Conservation (phyloP, 1,284 basidiomycete species). For the Somion occarium region DNA sequence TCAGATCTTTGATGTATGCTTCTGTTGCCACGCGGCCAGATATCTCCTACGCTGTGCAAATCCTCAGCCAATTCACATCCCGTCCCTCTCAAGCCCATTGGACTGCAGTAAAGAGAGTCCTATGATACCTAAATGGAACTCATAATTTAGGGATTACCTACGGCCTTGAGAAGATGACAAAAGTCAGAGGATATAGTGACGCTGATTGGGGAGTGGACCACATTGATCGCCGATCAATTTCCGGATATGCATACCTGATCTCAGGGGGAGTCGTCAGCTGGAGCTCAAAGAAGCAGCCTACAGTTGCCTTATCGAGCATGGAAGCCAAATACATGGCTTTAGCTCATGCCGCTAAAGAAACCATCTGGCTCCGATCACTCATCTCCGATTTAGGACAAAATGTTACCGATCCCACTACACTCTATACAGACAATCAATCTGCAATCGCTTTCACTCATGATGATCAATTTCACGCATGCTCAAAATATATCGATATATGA, state of each 20-base stretch:
- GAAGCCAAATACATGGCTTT: slow-evolving; percentile 26
- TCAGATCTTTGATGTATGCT: slow-evolving; percentile 30
- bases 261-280: slow-evolving; percentile 25
- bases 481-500: slow-evolving; percentile 32
- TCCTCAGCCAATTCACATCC: background rate
- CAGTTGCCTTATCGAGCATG: slow-evolving; percentile 24
- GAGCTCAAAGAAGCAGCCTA: slow-evolving; percentile 25
- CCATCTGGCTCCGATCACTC: slow-evolving; percentile 24
- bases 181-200: slow-evolving; percentile 36
- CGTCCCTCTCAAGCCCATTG: background rate
- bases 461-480: slow-evolving; percentile 18
- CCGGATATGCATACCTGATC: slow-evolving; percentile 26
- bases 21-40: slow-evolving; percentile 19
- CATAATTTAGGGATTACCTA: slow-evolving; percentile 2
- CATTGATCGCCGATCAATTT: slow-evolving; percentile 14
- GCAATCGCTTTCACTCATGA: slow-evolving; percentile 26
- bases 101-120: slow-evolving; percentile 2
- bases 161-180: slow-evolving; percentile 12
- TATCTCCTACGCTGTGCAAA: slow-evolving; percentile 6
- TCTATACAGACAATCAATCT: slow-evolving; percentile 27
- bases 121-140: slow-evolving; percentile 5
- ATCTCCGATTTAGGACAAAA: slow-evolving; percentile 14
- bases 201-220: slow-evolving; percentile 20
- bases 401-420: slow-evolving; percentile 7
- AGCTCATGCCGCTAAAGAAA: slow-evolving; percentile 21